Percentiles rank a stretch among this genome's conserved stretches.
phyloP scores from a whole-genome alignment of 768 basidiomycete genomes.

The Dioszegia aurantiaca region DNA sequence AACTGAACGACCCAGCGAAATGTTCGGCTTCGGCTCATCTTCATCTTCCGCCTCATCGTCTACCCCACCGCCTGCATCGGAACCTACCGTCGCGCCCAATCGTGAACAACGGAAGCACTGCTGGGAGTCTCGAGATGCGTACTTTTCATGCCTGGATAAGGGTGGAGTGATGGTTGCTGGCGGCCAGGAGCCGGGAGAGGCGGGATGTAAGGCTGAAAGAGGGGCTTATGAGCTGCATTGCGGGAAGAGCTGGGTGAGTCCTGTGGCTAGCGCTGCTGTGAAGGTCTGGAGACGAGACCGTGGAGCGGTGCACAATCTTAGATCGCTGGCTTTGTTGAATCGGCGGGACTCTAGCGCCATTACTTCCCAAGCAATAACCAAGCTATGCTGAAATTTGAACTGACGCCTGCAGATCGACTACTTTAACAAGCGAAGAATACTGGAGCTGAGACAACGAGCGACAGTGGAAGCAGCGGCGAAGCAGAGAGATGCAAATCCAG shows the following conservation, averaged over 20 bases:
- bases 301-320: no score
- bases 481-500: conserved; percentile 24
- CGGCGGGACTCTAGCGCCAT: no score
- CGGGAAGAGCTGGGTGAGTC: conserved; percentile 52
- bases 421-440: conserved; percentile 83
- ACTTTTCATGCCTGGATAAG: conserved; percentile 78
- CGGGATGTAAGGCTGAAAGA: conserved; percentile 60
- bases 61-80: conserved; percentile 21
- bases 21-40: conserved; percentile 38
- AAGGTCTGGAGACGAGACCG: no score
- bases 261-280: no score
- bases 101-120: conserved; percentile 73
- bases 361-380: no score
- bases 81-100: conserved; percentile 48
- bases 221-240: conserved; percentile 62
- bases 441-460: conserved; percentile 53
- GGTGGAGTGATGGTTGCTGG: conserved; percentile 70
- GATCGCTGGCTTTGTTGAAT: no score
- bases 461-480: conserved; percentile 45
- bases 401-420: conserved; percentile 70
- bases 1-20: background rate
- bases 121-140: conserved; percentile 79
- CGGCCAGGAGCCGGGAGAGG: conserved; percentile 56
- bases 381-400: background rate
- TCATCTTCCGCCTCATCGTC: conserved; percentile 28